Evolutionary conservation across 2,329 filamentous ascomycete genomes (phyloP), one percentile per base, ranked within the genome.

Genomic region (Nannizzia gypsea): DNA sequence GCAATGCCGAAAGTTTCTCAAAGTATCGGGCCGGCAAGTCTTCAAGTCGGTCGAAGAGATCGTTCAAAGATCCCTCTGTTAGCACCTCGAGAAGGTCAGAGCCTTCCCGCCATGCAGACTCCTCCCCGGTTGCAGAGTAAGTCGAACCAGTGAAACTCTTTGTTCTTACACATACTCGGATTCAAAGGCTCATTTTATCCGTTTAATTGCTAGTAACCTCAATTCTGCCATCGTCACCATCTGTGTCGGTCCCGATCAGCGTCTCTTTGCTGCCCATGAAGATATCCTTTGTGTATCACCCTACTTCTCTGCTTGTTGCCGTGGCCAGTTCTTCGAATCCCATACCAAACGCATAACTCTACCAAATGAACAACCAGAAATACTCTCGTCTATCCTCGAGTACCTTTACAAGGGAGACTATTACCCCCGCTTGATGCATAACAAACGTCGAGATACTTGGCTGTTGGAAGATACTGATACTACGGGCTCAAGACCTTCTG

Each of bases 351-450:
- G 86, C 59, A 87, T 96, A 70, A 81, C 86, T 57, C 82, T 96
- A 1, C 87, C 89, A 1, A 84, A 92, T 62, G 91, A 96, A 73
- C 86, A 91, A 66, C 90, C 91, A 20, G 90, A 95, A 71, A 86
- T 95, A 68, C 91, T 96, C 73, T 95, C 89, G 6, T 90, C 87
- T 4, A 81, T 96, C 9, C 84, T 96, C 60, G 91, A 96, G 71
- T 96, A 87, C 67, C 83, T 96, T 60, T 95, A 95, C 81, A 95
- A 95, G 75, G 90, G 90, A 64, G 91, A 96, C 74, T 96, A 96
- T 76, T 91, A 86, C 67, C 90, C 91, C 2, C 86, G 87, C 17
- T 80, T 95, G 24, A 76, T 89, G 60, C 89, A 90, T 74, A 89
- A 92, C 76, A 90, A 90, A 77, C 84, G 86, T 64, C 82, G 83